Conservation (phyloP, 129 eudicot species). For the Helianthus tuberosus region DNA sequence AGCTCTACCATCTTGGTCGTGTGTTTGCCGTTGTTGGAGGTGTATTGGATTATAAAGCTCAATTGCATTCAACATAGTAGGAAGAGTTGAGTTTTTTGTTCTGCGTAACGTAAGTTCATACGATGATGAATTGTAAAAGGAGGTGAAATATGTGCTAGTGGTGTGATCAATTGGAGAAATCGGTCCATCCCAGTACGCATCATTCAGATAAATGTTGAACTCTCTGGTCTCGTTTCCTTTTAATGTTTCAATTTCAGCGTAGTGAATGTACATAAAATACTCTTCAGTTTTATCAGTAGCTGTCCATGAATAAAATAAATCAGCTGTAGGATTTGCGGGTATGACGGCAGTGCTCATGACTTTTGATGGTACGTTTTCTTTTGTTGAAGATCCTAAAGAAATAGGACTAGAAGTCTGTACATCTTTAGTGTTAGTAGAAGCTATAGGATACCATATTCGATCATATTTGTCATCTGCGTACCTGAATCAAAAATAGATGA, state of each 20-base stretch:
- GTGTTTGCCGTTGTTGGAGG: constrained; percentile 29
- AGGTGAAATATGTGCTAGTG: neutral
- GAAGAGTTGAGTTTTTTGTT: constrained; percentile 38
- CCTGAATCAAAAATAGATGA: constrained; percentile 32
- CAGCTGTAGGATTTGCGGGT: neutral
- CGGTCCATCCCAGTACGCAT: neutral
- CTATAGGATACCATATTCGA: constrained; percentile 34
- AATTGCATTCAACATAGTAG: constrained; percentile 39
- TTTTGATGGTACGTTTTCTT: constrained; percentile 20
- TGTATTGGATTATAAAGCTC: constrained; percentile 27
- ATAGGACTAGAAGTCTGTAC: constrained; percentile 18
- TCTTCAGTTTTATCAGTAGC: constrained; percentile 4
- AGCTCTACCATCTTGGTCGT: constrained; percentile 34
- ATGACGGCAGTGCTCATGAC: constrained; percentile 16
- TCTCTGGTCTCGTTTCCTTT: constrained; percentile 30
- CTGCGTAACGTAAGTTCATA: neutral
- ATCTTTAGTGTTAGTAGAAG: neutral
- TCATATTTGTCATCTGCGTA: constrained; percentile 48
- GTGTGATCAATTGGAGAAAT: constrained; percentile 7
- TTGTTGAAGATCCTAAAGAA: neutral
- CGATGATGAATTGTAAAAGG: neutral
- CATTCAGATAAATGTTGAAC: constrained; percentile 43
- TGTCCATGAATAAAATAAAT: constrained; percentile 13
- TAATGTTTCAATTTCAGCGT: constrained; percentile 47
- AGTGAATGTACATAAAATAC: constrained; percentile 30